Evolutionary conservation across 164 flowering plant species (phyloP), one percentile per base, ranked within the genome.

Genomic region (Tetracentron sinense): DNA sequence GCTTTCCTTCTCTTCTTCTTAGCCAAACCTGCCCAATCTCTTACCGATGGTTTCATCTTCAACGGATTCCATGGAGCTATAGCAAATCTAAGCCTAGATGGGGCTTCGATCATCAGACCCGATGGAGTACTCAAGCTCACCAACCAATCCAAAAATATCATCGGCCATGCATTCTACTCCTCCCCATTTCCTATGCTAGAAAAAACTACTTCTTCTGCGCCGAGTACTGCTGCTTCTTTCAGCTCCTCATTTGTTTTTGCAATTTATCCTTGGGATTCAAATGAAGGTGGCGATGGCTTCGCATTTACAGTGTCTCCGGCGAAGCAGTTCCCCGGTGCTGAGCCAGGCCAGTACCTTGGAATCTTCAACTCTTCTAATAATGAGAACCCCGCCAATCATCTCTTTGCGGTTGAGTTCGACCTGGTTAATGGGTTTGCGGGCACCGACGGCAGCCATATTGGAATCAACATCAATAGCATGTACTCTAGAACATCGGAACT

Each of bases 371-470:
- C 0, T n/a, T n/a, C n/a, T n/a, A 42, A 59, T 27, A 56, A 75
- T 38, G 75, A 75, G 0, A 19, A 54, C 0, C 8, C 61, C 1
- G 58, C 75, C 0, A 82, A 80, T 58, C 79, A 75, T 59, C 56
- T 84, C 19, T 68, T 82, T 14, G 81, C 77, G 0, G 77, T 82
- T 4, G 83, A 84, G 42, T 84, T 84, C 56, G 84, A 84, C 58
- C 80, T 83, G 1, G 82, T 82, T 30, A 71, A 66, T 2, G 82
- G 78, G 1, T 25, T 23, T 0, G n/a, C 31, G 0, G 80, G 75
- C 47, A 21, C 16, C 0, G 56, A 64, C 7, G 77, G 78, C 16
- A 77, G 77, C 65, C 88, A 82, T 63, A 79, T 84, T 7, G 88
- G 84, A 6, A 65, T 84, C 63, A 65, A 80, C 62, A 29, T 75